phyloP scores from a whole-genome alignment of 306 rosid genomes.

The Sicyos edulis region DNA sequence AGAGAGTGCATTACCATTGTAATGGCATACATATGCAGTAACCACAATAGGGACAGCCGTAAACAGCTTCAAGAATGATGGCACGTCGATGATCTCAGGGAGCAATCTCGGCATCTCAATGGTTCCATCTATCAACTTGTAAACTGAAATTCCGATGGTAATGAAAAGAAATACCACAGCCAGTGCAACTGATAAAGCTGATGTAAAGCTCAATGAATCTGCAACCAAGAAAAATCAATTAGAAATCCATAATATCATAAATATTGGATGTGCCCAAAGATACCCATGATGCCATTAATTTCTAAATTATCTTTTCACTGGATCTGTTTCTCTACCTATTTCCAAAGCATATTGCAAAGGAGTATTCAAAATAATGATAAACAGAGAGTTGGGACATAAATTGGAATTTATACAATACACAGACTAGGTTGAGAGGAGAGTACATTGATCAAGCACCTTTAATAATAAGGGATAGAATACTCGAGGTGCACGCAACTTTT shows the following conservation, averaged over 20 bases:
- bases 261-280: neutral
- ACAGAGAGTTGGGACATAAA: neutral
- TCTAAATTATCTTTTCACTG: neutral
- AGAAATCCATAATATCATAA: neutral
- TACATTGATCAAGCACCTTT: neutral
- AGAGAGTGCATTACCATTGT: constrained; percentile 29
- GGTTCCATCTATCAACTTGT: constrained; percentile 31
- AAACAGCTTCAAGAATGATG: constrained; percentile 32
- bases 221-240: constrained; percentile 16
- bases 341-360: neutral
- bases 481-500: neutral
- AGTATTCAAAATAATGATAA: neutral
- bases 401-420: neutral
- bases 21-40: constrained; percentile 40
- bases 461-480: neutral
- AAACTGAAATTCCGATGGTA: constrained; percentile 29
- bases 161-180: constrained; percentile 35
- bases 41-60: constrained; percentile 36
- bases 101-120: constrained; percentile 31
- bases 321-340: neutral
- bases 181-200: constrained; percentile 36
- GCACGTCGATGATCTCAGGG: constrained; percentile 25
- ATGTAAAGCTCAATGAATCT: constrained; percentile 36
- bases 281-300: too few species aligned
- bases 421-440: neutral